Evolutionary conservation across 768 basidiomycete species (phyloP).

Genomic region (Hydnomerulius pinastri): DNA sequence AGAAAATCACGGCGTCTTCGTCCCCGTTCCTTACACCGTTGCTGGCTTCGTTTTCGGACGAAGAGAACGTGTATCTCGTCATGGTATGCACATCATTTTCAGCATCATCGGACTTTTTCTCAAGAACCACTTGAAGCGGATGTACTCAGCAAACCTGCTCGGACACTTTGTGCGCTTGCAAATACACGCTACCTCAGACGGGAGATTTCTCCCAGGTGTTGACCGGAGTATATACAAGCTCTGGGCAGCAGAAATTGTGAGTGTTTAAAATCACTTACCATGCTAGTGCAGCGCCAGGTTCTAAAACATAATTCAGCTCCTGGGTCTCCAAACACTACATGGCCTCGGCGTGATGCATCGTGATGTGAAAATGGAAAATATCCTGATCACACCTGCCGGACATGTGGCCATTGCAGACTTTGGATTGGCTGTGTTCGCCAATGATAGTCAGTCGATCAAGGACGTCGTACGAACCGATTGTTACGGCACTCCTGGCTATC

Average conservation of each 20-base stretch:
- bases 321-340: background rate
- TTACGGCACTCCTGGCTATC: background rate
- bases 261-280: background rate
- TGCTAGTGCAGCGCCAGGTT: no score
- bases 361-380: background rate
- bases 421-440: background rate
- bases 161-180: no score
- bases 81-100: background rate
- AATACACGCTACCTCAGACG: slow-evolving; percentile 8
- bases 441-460: no score
- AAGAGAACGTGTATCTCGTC: slow-evolving; percentile 4
- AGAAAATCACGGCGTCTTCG: background rate
- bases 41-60: slow-evolving; percentile 1
- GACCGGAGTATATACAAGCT: background rate
- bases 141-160: no score
- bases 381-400: background rate
- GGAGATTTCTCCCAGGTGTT: background rate
- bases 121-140: background rate
- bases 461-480: background rate
- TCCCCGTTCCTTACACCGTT: slow-evolving; percentile 1
- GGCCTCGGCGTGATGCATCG: background rate
- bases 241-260: slow-evolving; percentile 7
- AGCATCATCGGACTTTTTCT: background rate
- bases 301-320: background rate
- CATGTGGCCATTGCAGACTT: background rate